Percentiles rank a stretch among this genome's conserved stretches.
Evolutionary conservation across 441 rosid genomes (phyloP).

Genomic region (Theobroma grandiflorum): DNA sequence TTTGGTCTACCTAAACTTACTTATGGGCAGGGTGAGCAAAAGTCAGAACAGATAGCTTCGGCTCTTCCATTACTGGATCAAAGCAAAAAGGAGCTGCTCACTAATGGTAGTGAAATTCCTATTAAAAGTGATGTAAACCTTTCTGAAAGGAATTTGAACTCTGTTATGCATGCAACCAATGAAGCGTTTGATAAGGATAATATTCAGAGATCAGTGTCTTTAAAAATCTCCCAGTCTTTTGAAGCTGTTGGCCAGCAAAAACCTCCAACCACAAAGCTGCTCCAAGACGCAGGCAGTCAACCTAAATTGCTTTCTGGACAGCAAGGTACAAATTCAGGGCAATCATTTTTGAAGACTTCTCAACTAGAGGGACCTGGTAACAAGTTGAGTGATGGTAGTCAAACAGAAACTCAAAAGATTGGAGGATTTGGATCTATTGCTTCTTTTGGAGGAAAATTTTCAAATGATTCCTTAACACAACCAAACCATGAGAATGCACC

Average conservation of each 20-base stretch:
- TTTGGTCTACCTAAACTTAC: conserved; percentile 39
- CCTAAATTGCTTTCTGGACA: conserved; percentile 30
- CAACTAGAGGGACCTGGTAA: conserved; percentile 36
- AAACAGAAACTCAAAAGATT: conserved; percentile 44
- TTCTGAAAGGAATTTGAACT: conserved; percentile 38
- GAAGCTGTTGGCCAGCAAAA: conserved; percentile 47
- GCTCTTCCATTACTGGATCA: conserved; percentile 37
- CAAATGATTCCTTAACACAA: conserved; percentile 38
- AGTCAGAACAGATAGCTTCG: conserved; percentile 33
- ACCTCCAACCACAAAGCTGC: conserved; percentile 33
- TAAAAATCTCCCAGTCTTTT: conserved; percentile 37
- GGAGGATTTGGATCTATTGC: conserved; percentile 43
- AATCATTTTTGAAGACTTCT: conserved; percentile 44
- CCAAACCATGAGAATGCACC: conserved; percentile 39
- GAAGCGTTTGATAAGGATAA: conserved; percentile 1
- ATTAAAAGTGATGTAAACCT: conserved; percentile 30
- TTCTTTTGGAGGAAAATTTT: conserved; percentile 45
- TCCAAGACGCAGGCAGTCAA: conserved; percentile 45
- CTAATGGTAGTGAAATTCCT: conserved; percentile 31
- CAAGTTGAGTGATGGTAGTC: conserved; percentile 29
- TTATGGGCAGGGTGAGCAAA: conserved; percentile 43
- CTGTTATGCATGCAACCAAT: conserved; percentile 35
- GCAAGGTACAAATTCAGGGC: conserved; percentile 49
- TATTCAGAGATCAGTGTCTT: conserved; percentile 40
- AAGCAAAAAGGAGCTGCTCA: conserved; percentile 34